Percentiles rank a stretch among this genome's conserved stretches.
phyloP scores from a whole-genome alignment of 352 stramenopile species.

The Pythium rhizo-oryzae region DNA sequence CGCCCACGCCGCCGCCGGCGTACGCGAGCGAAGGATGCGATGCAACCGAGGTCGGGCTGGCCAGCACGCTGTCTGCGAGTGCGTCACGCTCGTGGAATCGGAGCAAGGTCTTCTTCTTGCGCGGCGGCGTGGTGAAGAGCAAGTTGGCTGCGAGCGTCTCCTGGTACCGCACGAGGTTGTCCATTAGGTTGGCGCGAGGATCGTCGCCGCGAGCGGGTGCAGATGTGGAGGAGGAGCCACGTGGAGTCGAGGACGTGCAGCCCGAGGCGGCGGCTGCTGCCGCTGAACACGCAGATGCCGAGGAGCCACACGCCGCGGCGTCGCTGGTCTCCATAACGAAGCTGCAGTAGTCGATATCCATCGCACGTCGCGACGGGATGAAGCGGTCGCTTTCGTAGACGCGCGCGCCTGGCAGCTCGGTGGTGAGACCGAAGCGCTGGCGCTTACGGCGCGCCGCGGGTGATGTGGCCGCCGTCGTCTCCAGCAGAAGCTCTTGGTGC shows the following conservation, averaged over 20 bases:
- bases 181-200: conserved; percentile 27
- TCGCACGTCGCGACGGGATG: conserved; percentile 41
- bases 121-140: conserved; percentile 24
- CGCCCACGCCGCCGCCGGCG: neutral
- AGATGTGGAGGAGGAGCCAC: neutral
- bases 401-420: neutral
- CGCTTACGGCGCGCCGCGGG: conserved; percentile 31
- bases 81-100: conserved; percentile 29
- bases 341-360: conserved; percentile 54
- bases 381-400: conserved; percentile 48
- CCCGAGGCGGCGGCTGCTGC: too few relatives aligned
- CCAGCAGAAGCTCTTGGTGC: conserved; percentile 34
- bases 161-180: conserved; percentile 38
- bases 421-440: conserved; percentile 26
- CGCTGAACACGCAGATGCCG: neutral
- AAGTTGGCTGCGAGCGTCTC: conserved; percentile 42
- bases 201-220: neutral
- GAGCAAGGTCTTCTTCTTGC: conserved; percentile 27
- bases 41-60: conserved; percentile 13
- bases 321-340: conserved; percentile 30
- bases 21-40: conserved; percentile 29
- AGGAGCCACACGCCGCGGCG: too few relatives aligned
- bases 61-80: neutral
- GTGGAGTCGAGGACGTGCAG: neutral
- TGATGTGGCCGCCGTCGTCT: neutral